Evolutionary conservation across 2,329 filamentous ascomycete species (phyloP).

Genomic region (Bimuria novae-zelandiae): DNA sequence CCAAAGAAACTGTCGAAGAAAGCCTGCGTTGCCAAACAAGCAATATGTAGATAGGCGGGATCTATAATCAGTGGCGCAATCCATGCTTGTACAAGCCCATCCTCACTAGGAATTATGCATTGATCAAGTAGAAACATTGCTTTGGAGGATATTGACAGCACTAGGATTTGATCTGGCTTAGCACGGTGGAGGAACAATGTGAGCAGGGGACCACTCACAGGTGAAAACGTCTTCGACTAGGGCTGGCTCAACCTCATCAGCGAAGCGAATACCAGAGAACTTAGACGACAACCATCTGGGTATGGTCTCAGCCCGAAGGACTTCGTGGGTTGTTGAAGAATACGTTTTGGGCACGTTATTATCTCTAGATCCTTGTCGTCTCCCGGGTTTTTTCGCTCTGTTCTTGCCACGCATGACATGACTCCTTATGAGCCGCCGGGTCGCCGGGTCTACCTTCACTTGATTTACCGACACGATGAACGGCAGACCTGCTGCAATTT

Average conservation of each 20-base stretch:
- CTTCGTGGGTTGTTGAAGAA: neutral
- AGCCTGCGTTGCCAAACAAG: neutral
- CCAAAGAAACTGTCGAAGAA: neutral
- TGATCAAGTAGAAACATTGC: neutral
- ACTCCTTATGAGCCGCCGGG: neutral
- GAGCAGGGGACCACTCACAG: neutral
- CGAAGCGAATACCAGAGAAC: neutral
- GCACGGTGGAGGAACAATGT: neutral
- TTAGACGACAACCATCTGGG: neutral
- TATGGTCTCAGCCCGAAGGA: neutral
- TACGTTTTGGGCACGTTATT: neutral
- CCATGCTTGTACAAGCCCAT: neutral
- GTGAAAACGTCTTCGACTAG: neutral
- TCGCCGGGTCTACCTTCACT: neutral
- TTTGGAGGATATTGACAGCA: neutral
- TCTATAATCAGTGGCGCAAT: neutral
- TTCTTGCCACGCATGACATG: constrained; percentile 4
- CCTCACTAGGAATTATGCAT: neutral
- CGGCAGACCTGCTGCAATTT: neutral
- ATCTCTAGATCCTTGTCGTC: neutral
- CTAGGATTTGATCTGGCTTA: neutral
- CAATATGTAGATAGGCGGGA: neutral
- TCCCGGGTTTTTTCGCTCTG: neutral
- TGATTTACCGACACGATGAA: neutral
- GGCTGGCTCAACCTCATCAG: neutral